These are phyloP conservation scores for Barnettozyma sucrosica DNA, from an alignment of 805 yeast species.

Conservation along the genomic window DNA sequence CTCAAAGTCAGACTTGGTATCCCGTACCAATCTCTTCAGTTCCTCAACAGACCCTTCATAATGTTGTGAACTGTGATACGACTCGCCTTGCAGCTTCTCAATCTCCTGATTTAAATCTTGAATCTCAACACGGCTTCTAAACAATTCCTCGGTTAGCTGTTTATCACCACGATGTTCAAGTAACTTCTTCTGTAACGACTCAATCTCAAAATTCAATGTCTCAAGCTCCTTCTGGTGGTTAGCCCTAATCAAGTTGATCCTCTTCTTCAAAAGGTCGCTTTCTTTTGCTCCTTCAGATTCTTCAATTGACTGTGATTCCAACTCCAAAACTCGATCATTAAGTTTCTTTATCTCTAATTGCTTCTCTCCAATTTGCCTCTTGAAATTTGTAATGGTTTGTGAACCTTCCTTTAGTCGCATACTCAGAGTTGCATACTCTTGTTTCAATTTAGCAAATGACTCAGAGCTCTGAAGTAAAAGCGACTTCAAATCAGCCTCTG, in stretches of 20 bases:
- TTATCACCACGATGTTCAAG: constrained; percentile 4
- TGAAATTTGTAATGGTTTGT: constrained; percentile 8
- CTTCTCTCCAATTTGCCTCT: constrained; percentile 17
- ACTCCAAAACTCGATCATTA: constrained; percentile 10
- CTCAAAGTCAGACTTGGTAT: constrained; percentile 15
- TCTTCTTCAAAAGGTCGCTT: constrained; percentile 17
- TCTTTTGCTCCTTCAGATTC: constrained; percentile 15
- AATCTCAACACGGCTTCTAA: constrained; percentile 12
- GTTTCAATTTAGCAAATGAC: constrained; percentile 12
- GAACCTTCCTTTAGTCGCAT: constrained; percentile 15
- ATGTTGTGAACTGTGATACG: constrained; percentile 10
- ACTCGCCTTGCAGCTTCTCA: constrained; percentile 10
- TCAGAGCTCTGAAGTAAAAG: constrained; percentile 13
- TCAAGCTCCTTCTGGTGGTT: constrained; percentile 23
- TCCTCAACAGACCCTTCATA: constrained; percentile 12
- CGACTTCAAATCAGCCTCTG: constrained; percentile 16
- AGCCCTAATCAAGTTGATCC: constrained; percentile 18
- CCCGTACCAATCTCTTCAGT: constrained; percentile 11
- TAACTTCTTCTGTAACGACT: constrained; percentile 7
- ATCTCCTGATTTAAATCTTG: constrained; percentile 17
- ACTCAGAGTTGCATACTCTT: constrained; percentile 13
- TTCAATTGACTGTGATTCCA: constrained; percentile 16
- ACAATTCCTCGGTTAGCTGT: constrained; percentile 11
- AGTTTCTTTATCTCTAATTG: constrained; percentile 12
- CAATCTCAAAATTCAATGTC: constrained; percentile 13